Conservation (phyloP, 495 filamentous ascomycete genomes). For the Lophiostoma macrostomum region DNA sequence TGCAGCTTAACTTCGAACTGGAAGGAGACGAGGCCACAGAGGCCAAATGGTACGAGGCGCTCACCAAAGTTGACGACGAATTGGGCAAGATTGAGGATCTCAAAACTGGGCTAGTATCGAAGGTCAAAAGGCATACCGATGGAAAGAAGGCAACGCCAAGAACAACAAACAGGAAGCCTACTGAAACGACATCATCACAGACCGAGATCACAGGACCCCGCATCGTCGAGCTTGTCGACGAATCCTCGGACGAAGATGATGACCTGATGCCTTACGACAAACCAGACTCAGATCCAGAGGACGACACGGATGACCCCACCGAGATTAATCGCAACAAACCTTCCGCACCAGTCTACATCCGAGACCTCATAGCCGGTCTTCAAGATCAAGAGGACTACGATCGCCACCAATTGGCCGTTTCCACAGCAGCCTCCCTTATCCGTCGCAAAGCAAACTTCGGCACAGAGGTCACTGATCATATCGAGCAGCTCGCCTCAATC, state of each 20-base stretch:
- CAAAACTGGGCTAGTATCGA: background rate
- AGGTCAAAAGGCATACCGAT: background rate
- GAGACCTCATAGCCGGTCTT: constrained; percentile 76
- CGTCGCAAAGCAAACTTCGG: constrained; percentile 85
- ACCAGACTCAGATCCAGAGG: constrained; percentile 87
- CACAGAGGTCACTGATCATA: constrained; percentile 79
- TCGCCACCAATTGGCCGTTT: constrained; percentile 73
- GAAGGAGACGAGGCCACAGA: constrained; percentile 73
- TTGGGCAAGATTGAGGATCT: constrained; percentile 55
- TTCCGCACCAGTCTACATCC: constrained; percentile 86
- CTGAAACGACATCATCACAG: constrained; percentile 48
- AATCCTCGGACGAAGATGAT: constrained; percentile 69
- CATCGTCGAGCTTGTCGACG: constrained; percentile 41
- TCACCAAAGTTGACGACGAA: constrained; percentile 62
- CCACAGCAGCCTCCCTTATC: constrained; percentile 73
- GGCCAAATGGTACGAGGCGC: constrained; percentile 69
- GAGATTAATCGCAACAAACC: constrained; percentile 77
- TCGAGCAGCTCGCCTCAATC: constrained; percentile 71
- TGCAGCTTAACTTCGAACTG: constrained; percentile 75
- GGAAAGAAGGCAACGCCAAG: background rate
- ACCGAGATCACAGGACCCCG: constrained; percentile 57
- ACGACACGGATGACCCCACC: constrained; percentile 89
- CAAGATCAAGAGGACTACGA: constrained; percentile 81
- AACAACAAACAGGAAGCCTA: background rate
- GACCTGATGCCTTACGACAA: constrained; percentile 81